Percentiles rank a stretch among this genome's conserved stretches.
phyloP scores from a whole-genome alignment of 192 early-diverging fungal genomes.

The Glomus cerebriforme region DNA sequence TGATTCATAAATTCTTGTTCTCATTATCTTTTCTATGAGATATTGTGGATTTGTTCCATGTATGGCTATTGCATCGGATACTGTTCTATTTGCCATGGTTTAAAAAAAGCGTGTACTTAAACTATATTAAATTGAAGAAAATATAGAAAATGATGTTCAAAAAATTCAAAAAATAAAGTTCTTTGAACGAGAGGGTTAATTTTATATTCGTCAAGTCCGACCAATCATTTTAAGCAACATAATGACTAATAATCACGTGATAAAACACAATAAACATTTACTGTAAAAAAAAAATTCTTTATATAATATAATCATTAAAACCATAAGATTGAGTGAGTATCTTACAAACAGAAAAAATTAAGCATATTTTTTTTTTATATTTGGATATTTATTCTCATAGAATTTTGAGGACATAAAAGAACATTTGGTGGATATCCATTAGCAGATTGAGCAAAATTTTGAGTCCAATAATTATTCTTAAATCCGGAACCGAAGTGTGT shows the following conservation, averaged over 20 bases:
- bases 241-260: no score
- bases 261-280: no score
- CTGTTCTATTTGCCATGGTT: constrained; percentile 69
- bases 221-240: not conserved
- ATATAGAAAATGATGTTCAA: not conserved
- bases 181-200: no score
- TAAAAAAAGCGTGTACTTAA: not conserved
- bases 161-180: not conserved
- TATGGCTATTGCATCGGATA: constrained; percentile 66
- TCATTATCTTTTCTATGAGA: constrained; percentile 92
- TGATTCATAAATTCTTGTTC: constrained; percentile 87
- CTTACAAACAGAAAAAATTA: no score
- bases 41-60: constrained; percentile 94
- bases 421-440: not conserved
- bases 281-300: no score
- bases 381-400: not conserved
- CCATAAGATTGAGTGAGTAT: no score
- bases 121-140: not conserved
- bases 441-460: constrained; percentile 14
- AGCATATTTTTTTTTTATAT: not conserved
- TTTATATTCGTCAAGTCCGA: not conserved
- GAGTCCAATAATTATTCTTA: constrained; percentile 21
- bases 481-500: constrained; percentile 51
- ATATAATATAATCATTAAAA: no score
- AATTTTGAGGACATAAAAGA: not conserved